phyloP scores from a whole-genome alignment of 352 stramenopile genomes.

The Pythium plurisporium region DNA sequence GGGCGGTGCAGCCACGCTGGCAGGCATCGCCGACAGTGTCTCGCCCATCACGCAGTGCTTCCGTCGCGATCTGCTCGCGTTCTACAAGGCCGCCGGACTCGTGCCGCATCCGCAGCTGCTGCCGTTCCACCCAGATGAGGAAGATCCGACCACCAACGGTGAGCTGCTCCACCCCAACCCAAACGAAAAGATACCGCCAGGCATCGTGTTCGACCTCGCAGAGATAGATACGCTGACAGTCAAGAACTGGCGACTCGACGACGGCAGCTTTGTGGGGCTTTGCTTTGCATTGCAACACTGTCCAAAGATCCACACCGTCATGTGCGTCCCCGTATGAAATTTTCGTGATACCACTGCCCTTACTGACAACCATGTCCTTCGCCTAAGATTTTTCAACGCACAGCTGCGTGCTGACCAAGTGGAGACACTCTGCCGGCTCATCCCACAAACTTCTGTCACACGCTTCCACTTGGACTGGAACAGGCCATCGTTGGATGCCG shows the following conservation, averaged over 20 bases:
- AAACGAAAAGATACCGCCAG: neutral
- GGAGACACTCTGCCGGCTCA: constrained; percentile 37
- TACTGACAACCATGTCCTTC: too few relatives aligned
- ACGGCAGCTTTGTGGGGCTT: constrained; percentile 44
- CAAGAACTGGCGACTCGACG: constrained; percentile 67
- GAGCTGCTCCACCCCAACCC: constrained; percentile 3
- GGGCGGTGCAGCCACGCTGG: constrained; percentile 11
- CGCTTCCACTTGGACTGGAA: constrained; percentile 74
- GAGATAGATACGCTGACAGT: constrained; percentile 53
- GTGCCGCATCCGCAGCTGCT: constrained; percentile 64
- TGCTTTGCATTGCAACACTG: constrained; percentile 53
- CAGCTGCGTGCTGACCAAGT: constrained; percentile 47
- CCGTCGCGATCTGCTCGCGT: constrained; percentile 56
- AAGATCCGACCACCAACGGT: constrained; percentile 42
- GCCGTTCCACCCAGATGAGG: constrained; percentile 52
- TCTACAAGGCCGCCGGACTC: constrained; percentile 46
- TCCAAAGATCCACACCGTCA: constrained; percentile 42
- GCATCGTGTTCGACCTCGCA: constrained; percentile 46
- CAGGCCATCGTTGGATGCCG: neutral
- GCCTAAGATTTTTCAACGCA: constrained; percentile 56
- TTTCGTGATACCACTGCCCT: neutral
- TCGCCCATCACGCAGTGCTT: constrained; percentile 31
- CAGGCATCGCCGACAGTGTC: constrained; percentile 10
- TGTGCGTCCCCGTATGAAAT: constrained; percentile 27
- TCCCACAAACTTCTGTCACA: constrained; percentile 50